Evolutionary conservation across 352 stramenopile species (phyloP).

Genomic region (Phytopythium vexans): DNA sequence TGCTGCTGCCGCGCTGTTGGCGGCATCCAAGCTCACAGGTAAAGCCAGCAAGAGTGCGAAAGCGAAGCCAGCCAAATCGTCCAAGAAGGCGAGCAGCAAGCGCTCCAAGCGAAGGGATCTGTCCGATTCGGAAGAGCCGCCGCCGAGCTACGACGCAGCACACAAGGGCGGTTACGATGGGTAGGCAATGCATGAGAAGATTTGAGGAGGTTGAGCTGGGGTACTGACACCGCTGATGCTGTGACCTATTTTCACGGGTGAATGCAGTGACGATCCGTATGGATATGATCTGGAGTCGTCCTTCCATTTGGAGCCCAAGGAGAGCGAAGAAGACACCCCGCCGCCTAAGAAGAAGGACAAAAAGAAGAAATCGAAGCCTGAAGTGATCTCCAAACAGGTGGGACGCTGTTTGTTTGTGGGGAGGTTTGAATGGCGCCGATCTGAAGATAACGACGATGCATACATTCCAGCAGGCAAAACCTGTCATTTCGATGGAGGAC

Average conservation of each 20-base stretch:
- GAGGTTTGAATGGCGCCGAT: background rate
- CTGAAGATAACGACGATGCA: background rate
- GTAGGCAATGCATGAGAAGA: background rate
- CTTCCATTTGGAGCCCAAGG: constrained; percentile 16
- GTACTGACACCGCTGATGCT: too few species aligned
- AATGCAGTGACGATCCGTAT: constrained; percentile 59
- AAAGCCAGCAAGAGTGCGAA: constrained; percentile 14
- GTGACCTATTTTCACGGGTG: background rate
- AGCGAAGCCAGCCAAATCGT: too few species aligned
- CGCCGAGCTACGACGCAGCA: constrained; percentile 52
- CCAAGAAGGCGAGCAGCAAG: constrained; percentile 3
- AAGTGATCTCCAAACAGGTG: constrained; percentile 9
- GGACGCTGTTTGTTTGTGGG: too few species aligned
- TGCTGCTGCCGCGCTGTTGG: constrained; percentile 45
- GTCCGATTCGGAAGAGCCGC: constrained; percentile 49
- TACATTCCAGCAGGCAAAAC: constrained; percentile 15
- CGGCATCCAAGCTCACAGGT: constrained; percentile 37
- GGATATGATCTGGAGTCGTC: constrained; percentile 60
- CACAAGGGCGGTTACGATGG: background rate
- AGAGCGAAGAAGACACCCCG: constrained; percentile 17
- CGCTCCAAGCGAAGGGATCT: constrained; percentile 22
- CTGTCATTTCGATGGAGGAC: constrained; percentile 55
- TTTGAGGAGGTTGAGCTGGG: too few species aligned
- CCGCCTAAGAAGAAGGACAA: constrained; percentile 25
- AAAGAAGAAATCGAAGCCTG: constrained; percentile 21